Conservation (phyloP, 257 asterid species). For the Sherardia arvensis region DNA sequence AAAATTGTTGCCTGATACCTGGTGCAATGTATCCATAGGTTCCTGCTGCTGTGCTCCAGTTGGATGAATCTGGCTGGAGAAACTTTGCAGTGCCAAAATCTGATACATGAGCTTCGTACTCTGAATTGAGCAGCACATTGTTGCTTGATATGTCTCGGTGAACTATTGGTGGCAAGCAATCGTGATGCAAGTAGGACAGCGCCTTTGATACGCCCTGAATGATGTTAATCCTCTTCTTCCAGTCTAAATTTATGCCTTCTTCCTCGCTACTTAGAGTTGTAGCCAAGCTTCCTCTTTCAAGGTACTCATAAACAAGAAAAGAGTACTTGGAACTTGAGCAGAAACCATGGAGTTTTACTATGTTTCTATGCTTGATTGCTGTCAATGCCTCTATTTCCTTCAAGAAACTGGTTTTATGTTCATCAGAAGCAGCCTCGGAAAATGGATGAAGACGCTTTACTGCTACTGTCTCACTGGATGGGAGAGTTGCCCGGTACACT, state of each 20-base stretch:
- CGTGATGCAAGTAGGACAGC: slow-evolving; percentile 28
- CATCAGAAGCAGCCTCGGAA: neutral
- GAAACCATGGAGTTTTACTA: slow-evolving; percentile 30
- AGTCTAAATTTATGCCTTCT: slow-evolving; percentile 16
- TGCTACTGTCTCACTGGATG: slow-evolving; percentile 21
- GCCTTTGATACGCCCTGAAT: slow-evolving; percentile 23
- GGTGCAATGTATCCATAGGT: slow-evolving; percentile 37
- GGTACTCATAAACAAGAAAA: slow-evolving; percentile 29
- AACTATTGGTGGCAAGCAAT: slow-evolving; percentile 29
- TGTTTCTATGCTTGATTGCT: slow-evolving; percentile 24
- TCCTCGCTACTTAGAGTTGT: slow-evolving; percentile 7
- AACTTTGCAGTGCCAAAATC: slow-evolving; percentile 38
- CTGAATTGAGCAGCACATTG: slow-evolving; percentile 22
- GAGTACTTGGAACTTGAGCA: slow-evolving; percentile 21
- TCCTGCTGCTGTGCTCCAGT: slow-evolving; percentile 27
- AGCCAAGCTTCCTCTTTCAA: slow-evolving; percentile 25
- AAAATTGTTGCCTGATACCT: slow-evolving; percentile 9
- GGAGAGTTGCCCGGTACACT: slow-evolving; percentile 20
- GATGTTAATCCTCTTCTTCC: slow-evolving; percentile 21
- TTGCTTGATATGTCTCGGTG: slow-evolving; percentile 40
- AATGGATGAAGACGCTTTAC: slow-evolving; percentile 10
- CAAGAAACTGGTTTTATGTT: slow-evolving; percentile 5
- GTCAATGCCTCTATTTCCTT: slow-evolving; percentile 24
- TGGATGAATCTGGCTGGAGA: slow-evolving; percentile 19
- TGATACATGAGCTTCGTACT: slow-evolving; percentile 25